A percentile compares a stretch with the other conserved stretches of the same genome.
Evolutionary conservation across 2,329 filamentous ascomycete genomes (phyloP).

Genomic region (Diaporthe nobilis): DNA sequence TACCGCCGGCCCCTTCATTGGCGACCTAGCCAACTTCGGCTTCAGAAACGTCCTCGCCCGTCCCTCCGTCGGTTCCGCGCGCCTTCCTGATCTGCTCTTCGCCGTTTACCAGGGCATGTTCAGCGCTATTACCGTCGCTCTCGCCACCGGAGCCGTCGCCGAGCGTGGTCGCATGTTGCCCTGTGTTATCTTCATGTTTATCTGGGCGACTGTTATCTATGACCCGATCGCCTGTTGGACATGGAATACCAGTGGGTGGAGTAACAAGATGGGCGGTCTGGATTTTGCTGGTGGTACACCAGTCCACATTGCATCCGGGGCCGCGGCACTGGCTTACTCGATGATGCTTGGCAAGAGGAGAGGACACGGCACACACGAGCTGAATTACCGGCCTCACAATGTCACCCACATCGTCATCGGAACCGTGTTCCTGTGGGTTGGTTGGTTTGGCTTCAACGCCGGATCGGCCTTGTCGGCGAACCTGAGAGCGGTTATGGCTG

Average conservation of each 20-base stretch:
- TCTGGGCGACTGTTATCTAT: slow-evolving; percentile 92
- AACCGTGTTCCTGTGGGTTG: slow-evolving; percentile 94
- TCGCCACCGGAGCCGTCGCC: slow-evolving; percentile 87
- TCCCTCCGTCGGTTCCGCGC: slow-evolving; percentile 80
- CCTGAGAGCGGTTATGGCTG: slow-evolving; percentile 88
- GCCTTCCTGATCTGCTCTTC: slow-evolving; percentile 87
- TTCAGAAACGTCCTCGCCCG: slow-evolving; percentile 81
- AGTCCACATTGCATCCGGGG: slow-evolving; percentile 88
- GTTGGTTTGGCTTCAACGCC: slow-evolving; percentile 96
- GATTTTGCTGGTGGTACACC: slow-evolving; percentile 94
- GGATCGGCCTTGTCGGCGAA: slow-evolving; percentile 87
- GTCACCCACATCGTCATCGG: slow-evolving; percentile 93
- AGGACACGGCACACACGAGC: slow-evolving; percentile 87
- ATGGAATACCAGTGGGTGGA: slow-evolving; percentile 89
- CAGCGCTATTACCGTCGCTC: slow-evolving; percentile 86
- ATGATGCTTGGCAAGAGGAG: slow-evolving; percentile 90
- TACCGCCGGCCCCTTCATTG: slow-evolving; percentile 80
- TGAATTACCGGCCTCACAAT: slow-evolving; percentile 94
- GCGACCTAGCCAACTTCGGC: slow-evolving; percentile 84
- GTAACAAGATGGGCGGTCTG: slow-evolving; percentile 82
- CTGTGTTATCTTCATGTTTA: slow-evolving; percentile 91
- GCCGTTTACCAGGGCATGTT: slow-evolving; percentile 92
- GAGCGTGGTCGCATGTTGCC: slow-evolving; percentile 91
- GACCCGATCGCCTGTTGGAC: slow-evolving; percentile 96
- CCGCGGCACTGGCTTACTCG: slow-evolving; percentile 88